These are phyloP conservation scores for Xylaria sp. DNA, from an alignment of 2,329 filamentous ascomycete genomes.

Conservation along the genomic window DNA sequence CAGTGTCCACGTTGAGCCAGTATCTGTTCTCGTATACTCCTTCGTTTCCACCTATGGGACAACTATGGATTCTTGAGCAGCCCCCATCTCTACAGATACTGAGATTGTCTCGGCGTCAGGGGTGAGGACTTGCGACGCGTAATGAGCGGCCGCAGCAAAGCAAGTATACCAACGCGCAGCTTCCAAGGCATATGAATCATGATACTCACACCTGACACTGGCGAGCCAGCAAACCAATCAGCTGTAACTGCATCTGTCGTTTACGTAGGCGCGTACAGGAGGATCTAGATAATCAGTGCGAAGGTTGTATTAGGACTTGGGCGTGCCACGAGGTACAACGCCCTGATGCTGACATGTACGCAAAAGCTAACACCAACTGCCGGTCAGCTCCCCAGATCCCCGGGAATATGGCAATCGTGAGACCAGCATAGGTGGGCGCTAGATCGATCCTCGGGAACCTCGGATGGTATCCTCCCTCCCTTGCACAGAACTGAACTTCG, in stretches of 20 bases:
- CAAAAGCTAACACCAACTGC: conserved; percentile 35
- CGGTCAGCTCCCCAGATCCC: conserved; percentile 36
- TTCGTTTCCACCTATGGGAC: neutral
- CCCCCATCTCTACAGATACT: conserved; percentile 1
- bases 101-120: neutral
- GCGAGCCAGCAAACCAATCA: neutral
- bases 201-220: conserved; percentile 2
- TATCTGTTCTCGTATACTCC: conserved; percentile 15
- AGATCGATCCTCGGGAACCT: conserved; percentile 25
- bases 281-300: conserved; percentile 8
- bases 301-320: conserved; percentile 9
- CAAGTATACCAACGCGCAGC: neutral
- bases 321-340: conserved; percentile 25
- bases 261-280: conserved; percentile 7
- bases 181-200: conserved; percentile 1
- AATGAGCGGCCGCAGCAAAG: conserved; percentile 16
- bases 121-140: conserved; percentile 18
- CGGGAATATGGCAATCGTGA: conserved; percentile 31
- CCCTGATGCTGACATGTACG: conserved; percentile 34
- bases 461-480: conserved; percentile 14
- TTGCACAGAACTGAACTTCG: neutral
- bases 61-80: neutral
- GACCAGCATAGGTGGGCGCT: conserved; percentile 25
- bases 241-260: conserved; percentile 1
- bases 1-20: neutral